Evolutionary conservation across 306 rosid species (phyloP).

Genomic region (Corylus avellana): DNA sequence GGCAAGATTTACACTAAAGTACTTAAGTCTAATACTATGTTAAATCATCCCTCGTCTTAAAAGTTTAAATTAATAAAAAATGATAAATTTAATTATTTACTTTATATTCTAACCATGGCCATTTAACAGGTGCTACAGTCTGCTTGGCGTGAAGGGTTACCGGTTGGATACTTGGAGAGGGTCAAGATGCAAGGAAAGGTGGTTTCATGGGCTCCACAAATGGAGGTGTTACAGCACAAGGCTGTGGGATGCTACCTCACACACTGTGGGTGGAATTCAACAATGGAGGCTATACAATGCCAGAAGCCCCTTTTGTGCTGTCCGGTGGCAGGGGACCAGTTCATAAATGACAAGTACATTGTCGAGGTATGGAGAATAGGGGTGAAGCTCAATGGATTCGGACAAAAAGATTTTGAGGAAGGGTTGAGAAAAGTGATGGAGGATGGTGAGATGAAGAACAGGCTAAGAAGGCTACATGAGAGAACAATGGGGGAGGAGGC

Average conservation of each 20-base stretch:
- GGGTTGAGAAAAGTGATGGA: conserved; percentile 55
- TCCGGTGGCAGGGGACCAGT: conserved; percentile 90
- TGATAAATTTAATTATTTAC: too few species aligned
- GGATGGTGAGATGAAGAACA: conserved; percentile 51
- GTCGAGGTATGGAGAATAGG: conserved; percentile 76
- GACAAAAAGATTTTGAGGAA: conserved; percentile 54
- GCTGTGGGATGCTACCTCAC: conserved; percentile 73
- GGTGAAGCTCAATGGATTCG: conserved; percentile 52
- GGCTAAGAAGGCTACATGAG: conserved; percentile 40
- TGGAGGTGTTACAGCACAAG: conserved; percentile 52
- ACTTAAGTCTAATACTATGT: too few species aligned
- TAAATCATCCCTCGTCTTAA: too few species aligned
- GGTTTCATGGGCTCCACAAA: conserved; percentile 90
- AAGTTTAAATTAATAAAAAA: too few species aligned
- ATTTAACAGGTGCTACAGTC: conserved; percentile 26
- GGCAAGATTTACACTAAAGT: too few species aligned
- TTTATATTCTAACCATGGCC: too few species aligned
- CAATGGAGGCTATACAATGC: conserved; percentile 72
- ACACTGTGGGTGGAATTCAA: conserved; percentile 98
- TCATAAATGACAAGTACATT: conserved; percentile 62
- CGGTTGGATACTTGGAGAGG: conserved; percentile 50
- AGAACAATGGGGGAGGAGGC: conserved; percentile 46
- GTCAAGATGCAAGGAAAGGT: conserved; percentile 45
- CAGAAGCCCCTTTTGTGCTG: conserved; percentile 64
- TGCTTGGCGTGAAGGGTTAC: conserved; percentile 63